phyloP scores from a whole-genome alignment of 2,329 filamentous ascomycete genomes.

The Pyricularia grisea region DNA sequence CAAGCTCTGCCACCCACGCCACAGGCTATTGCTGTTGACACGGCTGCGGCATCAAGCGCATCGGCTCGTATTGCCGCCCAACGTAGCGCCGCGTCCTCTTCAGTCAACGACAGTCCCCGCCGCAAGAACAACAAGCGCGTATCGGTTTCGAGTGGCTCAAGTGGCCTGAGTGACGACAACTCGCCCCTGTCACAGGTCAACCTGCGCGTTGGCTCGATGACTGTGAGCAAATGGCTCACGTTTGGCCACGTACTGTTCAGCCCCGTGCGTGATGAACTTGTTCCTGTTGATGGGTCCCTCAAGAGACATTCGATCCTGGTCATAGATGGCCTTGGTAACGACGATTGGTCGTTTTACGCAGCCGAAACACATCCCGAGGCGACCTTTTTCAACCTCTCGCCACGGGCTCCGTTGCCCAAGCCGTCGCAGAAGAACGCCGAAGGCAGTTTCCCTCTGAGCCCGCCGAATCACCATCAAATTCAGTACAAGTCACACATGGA shows the following conservation, averaged over 20 bases:
- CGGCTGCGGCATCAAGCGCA: conserved; percentile 12
- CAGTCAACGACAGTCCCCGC: conserved; percentile 15
- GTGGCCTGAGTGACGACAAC: conserved; percentile 40
- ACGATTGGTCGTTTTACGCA: conserved; percentile 82
- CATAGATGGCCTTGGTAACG: conserved; percentile 76
- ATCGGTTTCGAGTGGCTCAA: conserved; percentile 34
- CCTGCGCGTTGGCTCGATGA: conserved; percentile 70
- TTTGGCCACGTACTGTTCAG: conserved; percentile 80
- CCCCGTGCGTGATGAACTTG: conserved; percentile 63
- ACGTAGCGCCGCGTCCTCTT: conserved; percentile 15
- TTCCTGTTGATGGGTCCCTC: conserved; percentile 35
- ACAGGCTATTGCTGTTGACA: conserved; percentile 11
- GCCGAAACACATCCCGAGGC: conserved; percentile 69
- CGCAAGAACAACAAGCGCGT: conserved; percentile 14
- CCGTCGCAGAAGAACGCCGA: neutral
- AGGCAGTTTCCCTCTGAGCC: conserved; percentile 38
- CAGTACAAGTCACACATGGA: conserved; percentile 52
- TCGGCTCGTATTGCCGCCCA: conserved; percentile 12
- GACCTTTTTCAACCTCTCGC: conserved; percentile 68
- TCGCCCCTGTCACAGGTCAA: conserved; percentile 64
- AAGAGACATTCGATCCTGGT: conserved; percentile 62
- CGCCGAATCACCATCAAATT: conserved; percentile 67
- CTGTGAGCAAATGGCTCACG: conserved; percentile 79
- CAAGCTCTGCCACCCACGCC: conserved; percentile 8
- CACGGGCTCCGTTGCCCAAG: conserved; percentile 38